Percentiles rank a stretch among this genome's conserved stretches.
Conservation (phyloP, 768 basidiomycete species). For the Collybia sordida region DNA sequence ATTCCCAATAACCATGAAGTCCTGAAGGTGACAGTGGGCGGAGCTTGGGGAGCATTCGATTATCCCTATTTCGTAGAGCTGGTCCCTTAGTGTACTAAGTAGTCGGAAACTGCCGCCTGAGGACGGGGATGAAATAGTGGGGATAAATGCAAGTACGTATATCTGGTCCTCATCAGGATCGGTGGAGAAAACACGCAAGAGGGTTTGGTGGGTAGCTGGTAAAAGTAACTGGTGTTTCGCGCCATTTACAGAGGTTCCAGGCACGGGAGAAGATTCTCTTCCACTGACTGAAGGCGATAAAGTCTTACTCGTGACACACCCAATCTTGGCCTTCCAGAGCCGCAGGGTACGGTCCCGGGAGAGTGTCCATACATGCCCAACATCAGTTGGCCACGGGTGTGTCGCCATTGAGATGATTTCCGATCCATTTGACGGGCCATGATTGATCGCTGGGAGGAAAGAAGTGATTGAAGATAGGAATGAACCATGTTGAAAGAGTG, state of each 20-base stretch:
- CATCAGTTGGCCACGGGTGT: slow-evolving; percentile 74
- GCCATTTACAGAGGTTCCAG: slow-evolving; percentile 26
- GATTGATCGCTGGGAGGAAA: slow-evolving; percentile 55
- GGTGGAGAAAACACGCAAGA: slow-evolving; percentile 63
- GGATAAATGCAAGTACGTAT: slow-evolving; percentile 71
- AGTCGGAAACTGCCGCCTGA: slow-evolving; percentile 84
- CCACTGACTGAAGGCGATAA: slow-evolving; percentile 37
- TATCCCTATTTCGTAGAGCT: slow-evolving; percentile 53
- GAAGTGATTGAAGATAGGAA: slow-evolving; percentile 68
- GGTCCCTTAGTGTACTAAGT: slow-evolving; percentile 53
- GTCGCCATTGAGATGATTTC: slow-evolving; percentile 74
- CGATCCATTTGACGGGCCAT: slow-evolving; percentile 43
- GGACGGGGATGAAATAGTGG: slow-evolving; percentile 58
- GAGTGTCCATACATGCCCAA: slow-evolving; percentile 77
- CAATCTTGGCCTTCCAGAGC: slow-evolving; percentile 78
- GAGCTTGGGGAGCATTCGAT: slow-evolving; percentile 63
- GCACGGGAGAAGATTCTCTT: slow-evolving; percentile 29
- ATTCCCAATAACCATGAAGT: slow-evolving; percentile 61
- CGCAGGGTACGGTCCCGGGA: slow-evolving; percentile 85
- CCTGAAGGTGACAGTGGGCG: slow-evolving; percentile 72
- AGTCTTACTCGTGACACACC: slow-evolving; percentile 65
- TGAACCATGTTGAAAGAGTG: slow-evolving; percentile 59
- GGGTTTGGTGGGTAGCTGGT: slow-evolving; percentile 57
- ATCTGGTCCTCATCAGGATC: slow-evolving; percentile 48
- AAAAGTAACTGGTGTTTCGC: slow-evolving; percentile 47